Conservation (phyloP, 2,329 filamentous ascomycete genomes). For the Periconia macrospinosa region DNA sequence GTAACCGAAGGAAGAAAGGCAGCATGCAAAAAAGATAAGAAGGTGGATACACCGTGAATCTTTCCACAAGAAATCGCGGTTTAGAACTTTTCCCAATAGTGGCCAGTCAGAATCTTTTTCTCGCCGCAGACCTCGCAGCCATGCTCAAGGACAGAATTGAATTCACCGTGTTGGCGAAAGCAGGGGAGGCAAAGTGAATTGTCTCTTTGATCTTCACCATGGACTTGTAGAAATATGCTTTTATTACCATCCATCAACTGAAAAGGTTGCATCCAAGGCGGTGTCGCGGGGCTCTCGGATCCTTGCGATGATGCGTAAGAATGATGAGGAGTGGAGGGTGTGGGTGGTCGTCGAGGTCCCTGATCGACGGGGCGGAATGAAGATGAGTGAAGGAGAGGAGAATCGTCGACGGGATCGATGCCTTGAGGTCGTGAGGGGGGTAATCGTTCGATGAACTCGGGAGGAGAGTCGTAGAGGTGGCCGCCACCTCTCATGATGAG, state of each 20-base stretch:
- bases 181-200: conserved; percentile 30
- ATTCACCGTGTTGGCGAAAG: conserved; percentile 27
- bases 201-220: conserved; percentile 24
- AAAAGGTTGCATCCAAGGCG: conserved; percentile 26
- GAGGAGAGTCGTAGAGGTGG: not conserved
- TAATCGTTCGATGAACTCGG: not conserved
- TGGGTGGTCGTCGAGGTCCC: conserved; percentile 1
- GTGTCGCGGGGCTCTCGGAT: conserved; percentile 15
- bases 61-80: not conserved
- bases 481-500: conserved; percentile 5
- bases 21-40: too few species aligned
- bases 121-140: conserved; percentile 33
- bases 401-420: not conserved
- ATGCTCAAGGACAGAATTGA: conserved; percentile 21
- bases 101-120: conserved; percentile 26
- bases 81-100: conserved; percentile 27
- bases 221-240: conserved; percentile 28
- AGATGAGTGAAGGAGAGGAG: conserved; percentile 8
- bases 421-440: not conserved
- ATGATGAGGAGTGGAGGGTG: conserved; percentile 1
- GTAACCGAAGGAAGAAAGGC: too few species aligned
- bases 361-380: conserved; percentile 14
- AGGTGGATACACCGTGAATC: too few species aligned
- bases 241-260: conserved; percentile 30
- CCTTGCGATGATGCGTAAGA: conserved; percentile 3